Conservation (phyloP, 129 eudicot genomes). For the Centaurea solstitialis region DNA sequence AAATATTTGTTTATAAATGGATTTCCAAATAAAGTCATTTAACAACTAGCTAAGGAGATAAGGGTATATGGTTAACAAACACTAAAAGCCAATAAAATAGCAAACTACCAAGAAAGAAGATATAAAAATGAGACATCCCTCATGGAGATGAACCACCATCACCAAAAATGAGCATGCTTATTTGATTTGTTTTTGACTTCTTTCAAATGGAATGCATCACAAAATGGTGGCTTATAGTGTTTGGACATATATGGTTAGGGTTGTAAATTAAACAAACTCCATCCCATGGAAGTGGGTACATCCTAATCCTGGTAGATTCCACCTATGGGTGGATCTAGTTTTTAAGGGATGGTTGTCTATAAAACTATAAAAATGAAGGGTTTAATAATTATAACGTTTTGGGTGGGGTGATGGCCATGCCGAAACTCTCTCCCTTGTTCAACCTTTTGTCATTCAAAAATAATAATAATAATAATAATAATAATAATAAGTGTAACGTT, state of each 20-base stretch:
- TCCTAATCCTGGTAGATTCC: too few relatives aligned
- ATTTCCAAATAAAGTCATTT: not conserved
- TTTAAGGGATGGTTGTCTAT: too few relatives aligned
- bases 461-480: too few relatives aligned
- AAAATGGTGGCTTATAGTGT: slow-evolving; percentile 3
- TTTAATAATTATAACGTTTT: too few relatives aligned
- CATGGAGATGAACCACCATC: slow-evolving; percentile 22
- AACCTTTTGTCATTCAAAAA: too few relatives aligned
- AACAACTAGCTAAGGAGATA: not conserved
- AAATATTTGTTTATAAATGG: not conserved
- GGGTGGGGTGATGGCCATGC: too few relatives aligned
- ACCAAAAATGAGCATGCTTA: slow-evolving; percentile 6
- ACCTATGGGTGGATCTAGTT: too few relatives aligned
- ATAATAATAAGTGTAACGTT: too few relatives aligned
- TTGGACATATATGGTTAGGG: not conserved
- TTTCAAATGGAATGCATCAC: slow-evolving; percentile 3
- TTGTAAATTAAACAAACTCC: too few relatives aligned
- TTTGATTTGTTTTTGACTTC: slow-evolving; percentile 13
- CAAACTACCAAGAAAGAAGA: not conserved
- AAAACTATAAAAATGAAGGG: too few relatives aligned
- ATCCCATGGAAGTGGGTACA: too few relatives aligned
- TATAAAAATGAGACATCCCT: slow-evolving; percentile 14
- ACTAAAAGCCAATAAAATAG: slow-evolving; percentile 10
- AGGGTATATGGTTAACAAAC: slow-evolving; percentile 9
- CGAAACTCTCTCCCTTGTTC: too few relatives aligned